Base-by-base conservation (phyloP, 2,329 filamentous ascomycete genomes). In the Aspergillus aculeatus region DNA sequence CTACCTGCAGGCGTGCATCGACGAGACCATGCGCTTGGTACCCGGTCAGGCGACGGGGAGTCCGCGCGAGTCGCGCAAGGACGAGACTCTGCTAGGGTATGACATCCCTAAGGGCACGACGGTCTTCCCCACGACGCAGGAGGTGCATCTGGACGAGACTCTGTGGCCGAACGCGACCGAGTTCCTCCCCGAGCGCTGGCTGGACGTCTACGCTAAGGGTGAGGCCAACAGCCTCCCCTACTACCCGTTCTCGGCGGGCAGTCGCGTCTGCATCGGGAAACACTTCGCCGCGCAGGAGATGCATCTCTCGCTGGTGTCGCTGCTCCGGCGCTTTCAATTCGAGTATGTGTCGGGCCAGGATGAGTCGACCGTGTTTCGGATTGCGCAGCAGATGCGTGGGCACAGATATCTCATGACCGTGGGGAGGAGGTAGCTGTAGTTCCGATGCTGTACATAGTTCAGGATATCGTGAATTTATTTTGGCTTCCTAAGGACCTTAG, bases 211-310 rank as follows among this genome's bases (percentile, higher is more conserved):
- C n/a, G 19, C 14, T 5, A 23, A 23, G 23, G 41, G 21, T 9
- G 32, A 35, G 29, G 41, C 14, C 9, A 53, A 32, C 12, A 44
- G 48, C 11, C 12, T 48, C 5, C 54, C 54, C 12, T 49, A 47
- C 23, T 56, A 48, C n/a, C 54, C 54, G 12, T 56, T 49, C 26
- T 48, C 38, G 7, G 38, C 44, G 12, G 54, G 54, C 10, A 48
- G 41, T 35, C 44, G 54, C 16, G 44, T 48, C n/a, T 56, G 54
- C 23, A 56, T 56, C 35, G 54, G 54, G 12, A 47, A 49, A 44
- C 24, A 48, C 29, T 49, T 56, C 16, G 54, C 54, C 5, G 24
- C 26, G 44, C 54, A 48, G 41, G 54, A 56, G 54, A 48, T 56
- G 21, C 47, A 49, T 44, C 26, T 56, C 6, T 29, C 41, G 19